Evolutionary conservation across 768 basidiomycete species (phyloP).

Genomic region (Scleroderma bovista): DNA sequence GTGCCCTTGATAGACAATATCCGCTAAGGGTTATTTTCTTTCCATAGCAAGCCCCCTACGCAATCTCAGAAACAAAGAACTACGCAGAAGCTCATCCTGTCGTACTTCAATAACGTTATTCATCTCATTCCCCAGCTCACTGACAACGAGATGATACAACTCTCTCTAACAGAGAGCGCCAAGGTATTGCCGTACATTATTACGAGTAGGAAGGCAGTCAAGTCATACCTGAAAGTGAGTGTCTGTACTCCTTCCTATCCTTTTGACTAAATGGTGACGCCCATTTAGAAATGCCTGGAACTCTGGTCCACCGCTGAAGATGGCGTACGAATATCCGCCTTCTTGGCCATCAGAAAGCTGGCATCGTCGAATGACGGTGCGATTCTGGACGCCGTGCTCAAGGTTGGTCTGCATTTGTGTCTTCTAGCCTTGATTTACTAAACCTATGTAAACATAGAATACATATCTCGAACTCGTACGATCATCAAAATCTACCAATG

Average conservation of each 20-base stretch:
- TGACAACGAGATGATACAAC: constrained; percentile 55
- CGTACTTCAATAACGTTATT: constrained; percentile 84
- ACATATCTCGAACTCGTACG: constrained; percentile 86
- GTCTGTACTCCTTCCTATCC: background rate
- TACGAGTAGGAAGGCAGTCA: constrained; percentile 77
- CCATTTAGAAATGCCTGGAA: constrained; percentile 65
- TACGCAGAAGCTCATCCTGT: constrained; percentile 80
- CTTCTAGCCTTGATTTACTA: background rate
- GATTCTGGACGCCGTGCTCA: constrained; percentile 79
- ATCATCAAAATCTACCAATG: constrained; percentile 77
- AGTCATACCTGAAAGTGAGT: constrained; percentile 78
- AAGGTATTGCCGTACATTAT: constrained; percentile 89
- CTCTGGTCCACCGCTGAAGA: constrained; percentile 84
- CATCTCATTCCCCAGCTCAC: constrained; percentile 74
- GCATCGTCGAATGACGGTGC: constrained; percentile 74
- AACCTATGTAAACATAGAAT: constrained; percentile 42
- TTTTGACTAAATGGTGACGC: background rate
- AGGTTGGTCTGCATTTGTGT: constrained; percentile 41
- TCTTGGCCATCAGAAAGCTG: constrained; percentile 77
- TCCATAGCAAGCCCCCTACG: constrained; percentile 73
- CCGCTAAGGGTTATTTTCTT: background rate
- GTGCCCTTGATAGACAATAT: background rate
- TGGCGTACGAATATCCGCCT: constrained; percentile 75
- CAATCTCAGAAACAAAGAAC: constrained; percentile 79
- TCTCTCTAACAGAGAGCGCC: constrained; percentile 78